phyloP scores from a whole-genome alignment of 1,139 yeast species.

The Suhomyces kunorum region DNA sequence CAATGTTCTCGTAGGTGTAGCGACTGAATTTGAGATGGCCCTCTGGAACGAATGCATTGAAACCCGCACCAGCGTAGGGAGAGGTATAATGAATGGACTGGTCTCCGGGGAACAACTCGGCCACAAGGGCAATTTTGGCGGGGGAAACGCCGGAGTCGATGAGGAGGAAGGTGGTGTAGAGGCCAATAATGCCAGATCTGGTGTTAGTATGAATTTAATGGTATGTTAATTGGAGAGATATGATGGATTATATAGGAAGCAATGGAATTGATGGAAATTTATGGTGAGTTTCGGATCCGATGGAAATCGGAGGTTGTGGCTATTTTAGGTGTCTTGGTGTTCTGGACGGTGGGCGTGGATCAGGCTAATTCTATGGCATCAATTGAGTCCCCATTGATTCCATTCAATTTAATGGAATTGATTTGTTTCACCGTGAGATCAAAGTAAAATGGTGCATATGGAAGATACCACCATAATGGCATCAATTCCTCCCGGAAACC shows the following conservation, averaged over 20 bases:
- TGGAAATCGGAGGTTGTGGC: no score
- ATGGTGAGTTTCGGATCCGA: not conserved
- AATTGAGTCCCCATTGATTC: no score
- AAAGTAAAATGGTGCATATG: no score
- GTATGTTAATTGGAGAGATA: no score
- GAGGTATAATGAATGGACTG: conserved; percentile 24
- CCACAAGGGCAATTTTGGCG: conserved; percentile 18
- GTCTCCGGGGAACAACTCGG: conserved; percentile 28
- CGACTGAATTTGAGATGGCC: conserved; percentile 13
- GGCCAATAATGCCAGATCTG: conserved; percentile 29
- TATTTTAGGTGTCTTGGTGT: no score
- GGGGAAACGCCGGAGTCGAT: conserved; percentile 21
- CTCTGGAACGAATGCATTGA: conserved; percentile 14
- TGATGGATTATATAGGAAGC: no score
- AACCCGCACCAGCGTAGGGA: conserved; percentile 29
- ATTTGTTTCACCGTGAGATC: no score
- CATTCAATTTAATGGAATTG: no score
- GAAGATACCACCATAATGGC: no score
- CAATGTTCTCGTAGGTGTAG: conserved; percentile 21
- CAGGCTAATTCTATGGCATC: no score
- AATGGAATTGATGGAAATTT: not conserved
- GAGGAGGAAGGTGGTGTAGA: conserved; percentile 27
- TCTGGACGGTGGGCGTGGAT: no score
- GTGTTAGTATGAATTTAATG: not conserved
- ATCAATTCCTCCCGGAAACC: no score